These are phyloP conservation scores for Coniochaeta sp. DNA, from an alignment of 2,329 filamentous ascomycete genomes.

Conservation along the genomic window DNA sequence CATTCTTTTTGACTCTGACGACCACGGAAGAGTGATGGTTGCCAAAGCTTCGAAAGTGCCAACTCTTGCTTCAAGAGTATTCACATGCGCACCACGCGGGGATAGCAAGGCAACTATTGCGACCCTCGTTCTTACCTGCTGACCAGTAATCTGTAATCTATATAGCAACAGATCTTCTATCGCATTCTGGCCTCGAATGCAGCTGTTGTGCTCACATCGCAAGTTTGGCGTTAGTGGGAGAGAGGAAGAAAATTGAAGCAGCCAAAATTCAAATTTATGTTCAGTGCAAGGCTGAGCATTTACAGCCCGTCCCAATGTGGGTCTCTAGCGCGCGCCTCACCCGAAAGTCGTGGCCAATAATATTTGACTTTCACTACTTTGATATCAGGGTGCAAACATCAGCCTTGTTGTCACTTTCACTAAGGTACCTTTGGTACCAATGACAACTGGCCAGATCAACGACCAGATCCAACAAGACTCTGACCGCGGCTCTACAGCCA, in stretches of 20 bases:
- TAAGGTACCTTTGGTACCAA: neutral
- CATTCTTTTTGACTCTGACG: conserved; percentile 79
- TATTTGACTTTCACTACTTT: neutral
- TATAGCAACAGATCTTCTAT: neutral
- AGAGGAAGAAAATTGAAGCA: neutral
- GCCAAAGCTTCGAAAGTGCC: conserved; percentile 94
- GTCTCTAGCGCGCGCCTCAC: neutral
- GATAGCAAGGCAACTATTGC: neutral
- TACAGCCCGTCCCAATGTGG: neutral
- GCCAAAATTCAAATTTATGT: neutral
- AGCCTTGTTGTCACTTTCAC: neutral
- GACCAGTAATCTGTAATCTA: neutral
- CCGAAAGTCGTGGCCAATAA: neutral
- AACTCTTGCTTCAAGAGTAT: neutral
- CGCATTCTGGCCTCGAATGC: neutral
- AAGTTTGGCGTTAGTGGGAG: neutral
- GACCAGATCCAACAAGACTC: neutral
- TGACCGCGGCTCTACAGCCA: neutral
- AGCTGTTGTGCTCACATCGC: neutral
- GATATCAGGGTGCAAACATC: neutral
- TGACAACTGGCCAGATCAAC: neutral
- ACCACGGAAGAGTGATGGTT: conserved; percentile 57
- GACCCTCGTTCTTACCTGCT: neutral
- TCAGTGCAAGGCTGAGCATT: neutral
- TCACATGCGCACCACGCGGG: neutral